phyloP scores from a whole-genome alignment of 768 basidiomycete genomes.

The Hebeloma cylindrosporum region DNA sequence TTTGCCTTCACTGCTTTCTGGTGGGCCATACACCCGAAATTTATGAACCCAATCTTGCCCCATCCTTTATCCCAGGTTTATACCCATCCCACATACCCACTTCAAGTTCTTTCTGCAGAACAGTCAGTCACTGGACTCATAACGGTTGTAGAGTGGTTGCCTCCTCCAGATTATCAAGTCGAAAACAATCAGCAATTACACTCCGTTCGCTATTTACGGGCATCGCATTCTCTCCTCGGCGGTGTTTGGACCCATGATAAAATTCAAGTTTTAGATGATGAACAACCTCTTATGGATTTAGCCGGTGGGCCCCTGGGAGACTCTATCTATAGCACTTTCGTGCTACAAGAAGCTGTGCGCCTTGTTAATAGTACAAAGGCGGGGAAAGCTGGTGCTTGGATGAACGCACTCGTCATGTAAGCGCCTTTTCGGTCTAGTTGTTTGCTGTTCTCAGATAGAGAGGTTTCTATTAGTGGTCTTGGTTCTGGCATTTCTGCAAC shows the following conservation, averaged over 20 bases:
- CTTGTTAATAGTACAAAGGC: constrained; percentile 56
- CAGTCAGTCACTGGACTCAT: constrained; percentile 80
- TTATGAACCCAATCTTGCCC: constrained; percentile 59
- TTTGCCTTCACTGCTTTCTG: constrained; percentile 35
- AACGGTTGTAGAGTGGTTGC: constrained; percentile 72
- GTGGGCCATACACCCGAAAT: constrained; percentile 33
- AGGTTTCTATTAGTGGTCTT: constrained; percentile 61
- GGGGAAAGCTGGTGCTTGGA: constrained; percentile 33
- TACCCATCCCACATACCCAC: constrained; percentile 49
- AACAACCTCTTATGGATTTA: constrained; percentile 47
- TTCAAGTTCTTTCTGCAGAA: constrained; percentile 67
- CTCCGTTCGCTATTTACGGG: constrained; percentile 61
- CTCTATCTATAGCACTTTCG: constrained; percentile 82
- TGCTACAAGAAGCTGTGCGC: constrained; percentile 82
- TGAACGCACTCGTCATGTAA: constrained; percentile 74
- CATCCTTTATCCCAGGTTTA: constrained; percentile 53
- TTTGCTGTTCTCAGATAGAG: constrained; percentile 15
- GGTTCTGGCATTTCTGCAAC: constrained; percentile 83
- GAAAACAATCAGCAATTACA: constrained; percentile 38
- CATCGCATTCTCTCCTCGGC: constrained; percentile 63
- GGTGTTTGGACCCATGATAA: constrained; percentile 77
- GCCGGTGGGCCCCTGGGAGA: constrained; percentile 61
- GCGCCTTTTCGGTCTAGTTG: constrained; percentile 22
- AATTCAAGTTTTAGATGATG: constrained; percentile 42
- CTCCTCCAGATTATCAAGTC: constrained; percentile 32